phyloP scores from a whole-genome alignment of 305 asterid genomes.

The Solanum aculeatissimum region DNA sequence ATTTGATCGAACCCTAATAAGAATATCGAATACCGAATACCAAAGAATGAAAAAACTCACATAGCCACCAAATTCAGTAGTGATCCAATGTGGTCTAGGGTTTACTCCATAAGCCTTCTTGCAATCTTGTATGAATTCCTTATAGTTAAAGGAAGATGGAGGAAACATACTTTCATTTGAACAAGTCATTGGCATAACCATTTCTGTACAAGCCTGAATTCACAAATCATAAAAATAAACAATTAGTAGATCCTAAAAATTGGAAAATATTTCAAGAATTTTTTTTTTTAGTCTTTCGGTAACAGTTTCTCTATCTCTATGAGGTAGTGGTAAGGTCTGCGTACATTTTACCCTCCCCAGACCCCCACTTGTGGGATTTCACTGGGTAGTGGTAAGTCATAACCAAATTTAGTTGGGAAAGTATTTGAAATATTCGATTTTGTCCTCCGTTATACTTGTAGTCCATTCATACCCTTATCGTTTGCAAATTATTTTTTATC shows the following conservation, averaged over 20 bases:
- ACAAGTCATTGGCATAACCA: constrained; percentile 69
- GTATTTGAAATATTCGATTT: background rate
- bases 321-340: too few species aligned
- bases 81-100: constrained; percentile 73
- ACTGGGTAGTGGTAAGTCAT: background rate
- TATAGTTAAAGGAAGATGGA: constrained; percentile 42
- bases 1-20: background rate
- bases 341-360: too few species aligned
- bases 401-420: background rate
- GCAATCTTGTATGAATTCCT: constrained; percentile 30
- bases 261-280: background rate
- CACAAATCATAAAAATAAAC: background rate
- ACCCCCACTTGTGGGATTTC: too few species aligned
- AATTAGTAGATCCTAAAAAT: background rate
- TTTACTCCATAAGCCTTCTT: constrained; percentile 30
- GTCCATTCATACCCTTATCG: background rate
- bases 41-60: constrained; percentile 18
- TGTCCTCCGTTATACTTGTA: background rate
- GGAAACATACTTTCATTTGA: constrained; percentile 67
- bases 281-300: background rate
- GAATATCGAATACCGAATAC: background rate
- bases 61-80: constrained; percentile 61
- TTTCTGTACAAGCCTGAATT: constrained; percentile 70
- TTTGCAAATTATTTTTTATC: background rate
- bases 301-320: too few species aligned